Evolutionary conservation across 2,329 filamentous ascomycete genomes (phyloP), one percentile per base, ranked within the genome.

Genomic region (Talaromyces amestolkiae): DNA sequence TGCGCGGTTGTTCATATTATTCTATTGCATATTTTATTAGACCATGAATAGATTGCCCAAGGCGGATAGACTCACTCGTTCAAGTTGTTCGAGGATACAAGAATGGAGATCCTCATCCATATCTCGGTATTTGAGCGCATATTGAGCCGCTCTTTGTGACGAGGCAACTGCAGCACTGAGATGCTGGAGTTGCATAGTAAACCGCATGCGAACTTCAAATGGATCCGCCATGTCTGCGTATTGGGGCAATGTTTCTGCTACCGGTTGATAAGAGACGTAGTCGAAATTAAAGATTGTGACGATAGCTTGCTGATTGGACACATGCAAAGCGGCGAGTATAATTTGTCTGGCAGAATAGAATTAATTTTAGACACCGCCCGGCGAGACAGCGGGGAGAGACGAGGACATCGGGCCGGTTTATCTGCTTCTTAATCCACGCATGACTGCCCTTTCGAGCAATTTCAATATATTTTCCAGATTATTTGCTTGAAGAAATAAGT

Each of bases 181-280:
- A 76, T 95, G 91, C 70, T 96, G 90, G 27, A 99, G 87, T 76
- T 95, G 91, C 61, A 86, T 86, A 62, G 92, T 97, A 83, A 99
- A 99, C 79, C 93, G 93, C 87, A 99, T 93, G 75, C 95, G 93
- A 72, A 98, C 94, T 83, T 98, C 95, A 79, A 99, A 99, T 6
- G 96, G 95, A 80, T 99, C 93, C 53, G 85, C 85, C 87, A 89
- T 90, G 58, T 84, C 78, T 58, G 22, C 37, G 17, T 43, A 39
- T 19, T 81, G 84, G 87, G 60, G 22, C 54, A 63, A 22, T 27
- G 19, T 19, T 35, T 49, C 58, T 61, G n/a, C 41, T 61, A n/a
- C 33, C 24, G 53, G 11, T 56, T 17, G 33, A 37, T 1, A 8
- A 15, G 10, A 37, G 5, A 10, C 15, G 53, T 56, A 17, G 31